These are phyloP conservation scores for Elaeis guineensis DNA, from an alignment of 176 grass and related monocot species.

Conservation along the genomic window DNA sequence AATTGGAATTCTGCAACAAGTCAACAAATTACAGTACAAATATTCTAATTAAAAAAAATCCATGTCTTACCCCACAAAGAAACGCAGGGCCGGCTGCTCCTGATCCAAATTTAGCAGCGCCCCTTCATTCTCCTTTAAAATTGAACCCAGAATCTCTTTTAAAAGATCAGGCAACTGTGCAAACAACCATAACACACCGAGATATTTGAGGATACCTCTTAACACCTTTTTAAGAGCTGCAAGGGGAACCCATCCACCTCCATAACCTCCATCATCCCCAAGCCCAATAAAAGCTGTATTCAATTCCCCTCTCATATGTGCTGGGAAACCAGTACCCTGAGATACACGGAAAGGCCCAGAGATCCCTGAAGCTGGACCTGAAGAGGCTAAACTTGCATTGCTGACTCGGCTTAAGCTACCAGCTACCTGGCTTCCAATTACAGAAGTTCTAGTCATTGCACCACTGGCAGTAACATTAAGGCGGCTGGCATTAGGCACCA, in stretches of 20 bases:
- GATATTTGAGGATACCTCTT: slow-evolving; percentile 96
- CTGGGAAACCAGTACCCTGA: slow-evolving; percentile 62
- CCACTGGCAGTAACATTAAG: slow-evolving; percentile 28
- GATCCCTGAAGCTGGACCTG: slow-evolving; percentile 64
- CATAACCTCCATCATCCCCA: slow-evolving; percentile 98
- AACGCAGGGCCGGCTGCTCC: slow-evolving; percentile 95
- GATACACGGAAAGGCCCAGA: slow-evolving; percentile 70
- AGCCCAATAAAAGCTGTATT: slow-evolving; percentile 98
- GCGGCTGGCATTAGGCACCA: slow-evolving; percentile 40
- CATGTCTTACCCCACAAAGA: slow-evolving; percentile 81
- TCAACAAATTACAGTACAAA: too few relatives aligned
- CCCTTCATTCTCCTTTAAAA: slow-evolving; percentile 97
- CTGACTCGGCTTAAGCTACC: slow-evolving; percentile 60
- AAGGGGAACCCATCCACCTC: slow-evolving; percentile 97
- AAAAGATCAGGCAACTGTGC: slow-evolving; percentile 97
- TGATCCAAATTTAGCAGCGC: slow-evolving; percentile 99
- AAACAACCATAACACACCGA: slow-evolving; percentile 98
- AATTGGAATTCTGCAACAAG: too few relatives aligned
- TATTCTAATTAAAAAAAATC: neutral
- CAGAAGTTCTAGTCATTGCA: slow-evolving; percentile 56
- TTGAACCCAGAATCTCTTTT: slow-evolving; percentile 95
- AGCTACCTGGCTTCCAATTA: slow-evolving; percentile 59
- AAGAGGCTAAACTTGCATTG: slow-evolving; percentile 71
- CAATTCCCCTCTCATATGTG: slow-evolving; percentile 94
- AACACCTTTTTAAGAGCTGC: slow-evolving; percentile 96